Evolutionary conservation across 306 rosid genomes (phyloP).

Genomic region (Vigna unguiculata): DNA sequence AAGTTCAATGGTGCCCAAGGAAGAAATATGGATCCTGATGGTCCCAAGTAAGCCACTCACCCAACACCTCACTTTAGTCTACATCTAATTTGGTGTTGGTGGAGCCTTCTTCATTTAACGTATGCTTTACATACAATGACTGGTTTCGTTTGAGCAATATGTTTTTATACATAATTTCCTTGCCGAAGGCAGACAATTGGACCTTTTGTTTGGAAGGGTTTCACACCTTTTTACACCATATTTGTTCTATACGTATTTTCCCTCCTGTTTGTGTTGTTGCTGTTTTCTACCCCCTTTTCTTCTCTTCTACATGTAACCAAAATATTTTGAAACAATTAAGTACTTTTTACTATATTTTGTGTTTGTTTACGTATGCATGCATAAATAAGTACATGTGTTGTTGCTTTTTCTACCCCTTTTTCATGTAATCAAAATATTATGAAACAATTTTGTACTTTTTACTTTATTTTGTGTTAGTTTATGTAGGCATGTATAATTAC

Average conservation of each 20-base stretch:
- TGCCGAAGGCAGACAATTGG: not conserved
- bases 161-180: slow-evolving; percentile 8
- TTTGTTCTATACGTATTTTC: not conserved
- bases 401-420: not conserved
- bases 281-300: not conserved
- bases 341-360: not conserved
- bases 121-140: slow-evolving; percentile 14
- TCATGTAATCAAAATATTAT: not conserved
- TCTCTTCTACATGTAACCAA: not conserved
- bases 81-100: not conserved
- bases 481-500: not conserved
- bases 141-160: not conserved
- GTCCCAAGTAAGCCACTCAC: slow-evolving; percentile 63
- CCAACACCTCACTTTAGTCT: slow-evolving; percentile 1
- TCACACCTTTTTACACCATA: not conserved
- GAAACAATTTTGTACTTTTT: slow-evolving; percentile 9
- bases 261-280: not conserved
- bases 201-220: not conserved
- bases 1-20: slow-evolving; percentile 63
- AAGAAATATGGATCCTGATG: slow-evolving; percentile 56
- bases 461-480: not conserved
- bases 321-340: slow-evolving; percentile 18
- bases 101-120: not conserved
- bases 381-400: not conserved
- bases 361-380: not conserved